A percentile compares a stretch with the other conserved stretches of the same genome.
These are phyloP conservation scores for Cryptomeria japonica DNA, from an alignment of 75 land plant species.

Conservation along the genomic window DNA sequence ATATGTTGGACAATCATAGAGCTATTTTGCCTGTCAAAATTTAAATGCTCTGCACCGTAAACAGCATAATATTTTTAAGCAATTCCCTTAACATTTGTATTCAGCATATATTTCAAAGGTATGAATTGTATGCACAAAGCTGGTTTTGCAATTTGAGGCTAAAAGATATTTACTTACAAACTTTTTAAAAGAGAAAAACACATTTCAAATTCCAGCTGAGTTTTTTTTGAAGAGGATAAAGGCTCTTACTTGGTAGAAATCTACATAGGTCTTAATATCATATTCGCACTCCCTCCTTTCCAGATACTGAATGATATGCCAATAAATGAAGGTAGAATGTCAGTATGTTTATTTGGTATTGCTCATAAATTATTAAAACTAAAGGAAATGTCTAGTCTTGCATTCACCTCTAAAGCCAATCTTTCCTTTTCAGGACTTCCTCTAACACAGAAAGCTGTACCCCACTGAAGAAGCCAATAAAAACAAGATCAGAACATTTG, in stretches of 20 bases:
- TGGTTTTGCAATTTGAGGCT: background rate
- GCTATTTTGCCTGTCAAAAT: background rate
- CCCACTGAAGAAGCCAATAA: conserved; percentile 63
- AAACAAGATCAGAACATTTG: background rate
- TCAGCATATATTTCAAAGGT: background rate
- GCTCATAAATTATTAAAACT: background rate
- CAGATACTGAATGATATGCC: conserved; percentile 62
- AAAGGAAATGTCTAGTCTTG: conserved; percentile 7
- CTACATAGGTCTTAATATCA: conserved; percentile 62
- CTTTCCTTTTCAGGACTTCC: conserved; percentile 68
- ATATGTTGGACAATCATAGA: too few species aligned
- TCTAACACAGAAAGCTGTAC: conserved; percentile 81
- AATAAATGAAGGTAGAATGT: background rate
- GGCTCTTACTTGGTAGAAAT: conserved; percentile 71
- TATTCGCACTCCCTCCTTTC: conserved; percentile 92
- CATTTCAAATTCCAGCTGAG: background rate
- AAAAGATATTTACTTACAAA: background rate
- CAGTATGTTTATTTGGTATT: background rate
- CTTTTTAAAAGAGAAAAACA: too few species aligned
- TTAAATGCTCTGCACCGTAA: background rate
- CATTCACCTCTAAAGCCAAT: conserved; percentile 63
- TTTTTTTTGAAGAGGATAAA: background rate
- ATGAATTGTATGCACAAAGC: background rate
- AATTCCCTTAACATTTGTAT: background rate
- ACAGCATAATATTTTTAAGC: background rate